These are phyloP conservation scores for Albizia julibrissin DNA, from an alignment of 306 rosid genomes.

Conservation along the genomic window DNA sequence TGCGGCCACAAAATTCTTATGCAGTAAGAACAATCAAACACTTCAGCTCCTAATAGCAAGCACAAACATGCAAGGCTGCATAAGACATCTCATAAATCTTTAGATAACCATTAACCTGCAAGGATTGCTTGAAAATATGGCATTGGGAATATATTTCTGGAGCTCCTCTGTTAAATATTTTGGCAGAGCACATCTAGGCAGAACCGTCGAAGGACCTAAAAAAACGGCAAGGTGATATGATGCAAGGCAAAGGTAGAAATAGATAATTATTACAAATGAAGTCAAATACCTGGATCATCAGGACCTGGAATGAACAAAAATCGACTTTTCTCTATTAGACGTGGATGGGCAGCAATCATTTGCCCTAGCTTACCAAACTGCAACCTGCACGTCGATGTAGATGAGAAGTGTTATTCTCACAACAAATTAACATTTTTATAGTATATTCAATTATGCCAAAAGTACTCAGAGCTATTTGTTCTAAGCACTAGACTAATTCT, in stretches of 20 bases:
- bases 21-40: slow-evolving; percentile 27
- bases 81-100: slow-evolving; percentile 8
- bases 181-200: slow-evolving; percentile 80
- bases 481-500: not conserved
- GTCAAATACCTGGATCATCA: slow-evolving; percentile 79
- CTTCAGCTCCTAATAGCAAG: slow-evolving; percentile 21
- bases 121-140: slow-evolving; percentile 88
- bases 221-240: slow-evolving; percentile 16
- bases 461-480: slow-evolving; percentile 9
- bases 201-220: slow-evolving; percentile 77
- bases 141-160: slow-evolving; percentile 71
- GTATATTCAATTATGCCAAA: slow-evolving; percentile 16
- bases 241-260: slow-evolving; percentile 4
- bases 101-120: slow-evolving; percentile 67
- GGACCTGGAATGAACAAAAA: slow-evolving; percentile 97
- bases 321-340: slow-evolving; percentile 64
- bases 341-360: slow-evolving; percentile 72
- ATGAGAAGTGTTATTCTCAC: slow-evolving; percentile 26
- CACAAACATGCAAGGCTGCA: slow-evolving; percentile 16
- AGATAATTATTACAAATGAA: slow-evolving; percentile 16
- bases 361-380: slow-evolving; percentile 88
- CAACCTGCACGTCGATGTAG: slow-evolving; percentile 47
- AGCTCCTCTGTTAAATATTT: slow-evolving; percentile 85
- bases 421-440: not conserved
- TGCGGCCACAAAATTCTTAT: slow-evolving; percentile 43